Evolutionary conservation across 768 basidiomycete species (phyloP).

Genomic region (Mycena latifolia): DNA sequence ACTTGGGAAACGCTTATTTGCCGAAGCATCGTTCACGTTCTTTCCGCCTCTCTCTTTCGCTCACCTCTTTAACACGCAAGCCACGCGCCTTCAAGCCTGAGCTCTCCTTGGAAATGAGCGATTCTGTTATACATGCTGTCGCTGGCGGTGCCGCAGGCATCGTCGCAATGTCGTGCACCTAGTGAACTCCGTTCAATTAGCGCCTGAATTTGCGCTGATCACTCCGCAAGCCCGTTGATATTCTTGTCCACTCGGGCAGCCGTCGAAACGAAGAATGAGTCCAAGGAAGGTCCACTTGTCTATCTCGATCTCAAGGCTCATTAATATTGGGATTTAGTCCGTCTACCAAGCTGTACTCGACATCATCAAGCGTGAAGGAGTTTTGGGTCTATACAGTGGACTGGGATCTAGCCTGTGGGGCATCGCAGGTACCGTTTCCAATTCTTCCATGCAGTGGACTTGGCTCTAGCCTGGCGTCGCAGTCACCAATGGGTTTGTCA

Average conservation of each 20-base stretch:
- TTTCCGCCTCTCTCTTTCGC: background rate
- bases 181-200: constrained; percentile 60
- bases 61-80: background rate
- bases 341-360: constrained; percentile 76
- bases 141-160: constrained; percentile 95
- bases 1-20: background rate
- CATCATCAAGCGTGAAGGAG: constrained; percentile 87
- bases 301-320: constrained; percentile 22
- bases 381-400: constrained; percentile 89
- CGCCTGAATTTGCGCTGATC: constrained; percentile 25
- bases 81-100: no score
- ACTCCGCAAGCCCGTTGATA: constrained; percentile 79
- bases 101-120: constrained; percentile 65
- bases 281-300: constrained; percentile 60
- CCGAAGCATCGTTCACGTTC: background rate
- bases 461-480: constrained; percentile 89
- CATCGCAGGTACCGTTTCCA: constrained; percentile 92
- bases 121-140: constrained; percentile 87
- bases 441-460: constrained; percentile 92
- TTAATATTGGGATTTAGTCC: constrained; percentile 56
- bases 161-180: constrained; percentile 89
- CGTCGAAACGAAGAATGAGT: constrained; percentile 84
- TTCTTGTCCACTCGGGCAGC: constrained; percentile 95
- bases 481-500: constrained; percentile 86
- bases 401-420: constrained; percentile 88